Percentiles rank a stretch among this genome's conserved stretches.
Conservation (phyloP, 768 basidiomycete genomes). For the Calocera cornea region DNA sequence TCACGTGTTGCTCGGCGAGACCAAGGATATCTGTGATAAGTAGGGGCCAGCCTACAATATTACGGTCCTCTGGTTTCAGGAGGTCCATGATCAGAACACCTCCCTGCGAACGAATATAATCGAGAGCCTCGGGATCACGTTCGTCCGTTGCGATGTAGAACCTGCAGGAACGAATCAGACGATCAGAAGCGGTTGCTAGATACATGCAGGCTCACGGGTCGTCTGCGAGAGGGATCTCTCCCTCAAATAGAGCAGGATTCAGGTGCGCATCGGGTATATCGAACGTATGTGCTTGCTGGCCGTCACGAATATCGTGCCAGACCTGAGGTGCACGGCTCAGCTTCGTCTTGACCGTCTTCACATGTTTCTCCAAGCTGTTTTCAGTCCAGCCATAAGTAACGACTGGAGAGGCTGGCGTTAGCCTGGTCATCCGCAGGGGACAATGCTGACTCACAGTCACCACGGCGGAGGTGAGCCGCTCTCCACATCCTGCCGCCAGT, state of each 20-base stretch:
- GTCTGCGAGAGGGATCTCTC: constrained; percentile 8
- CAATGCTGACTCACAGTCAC: constrained; percentile 26
- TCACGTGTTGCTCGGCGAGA: constrained; percentile 16
- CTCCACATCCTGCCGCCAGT: constrained; percentile 26
- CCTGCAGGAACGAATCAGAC: background rate
- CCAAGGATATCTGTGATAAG: constrained; percentile 18
- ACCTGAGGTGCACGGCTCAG: constrained; percentile 20
- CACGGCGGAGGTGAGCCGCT: constrained; percentile 33
- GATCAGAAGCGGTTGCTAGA: background rate
- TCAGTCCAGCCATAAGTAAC: constrained; percentile 28
- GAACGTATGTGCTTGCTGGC: background rate
- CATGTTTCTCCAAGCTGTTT: constrained; percentile 25
- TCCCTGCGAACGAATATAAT: constrained; percentile 27
- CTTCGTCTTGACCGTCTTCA: constrained; percentile 23
- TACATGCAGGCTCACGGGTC: constrained; percentile 9
- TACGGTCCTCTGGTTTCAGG: constrained; percentile 29
- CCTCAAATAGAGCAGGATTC: constrained; percentile 8
- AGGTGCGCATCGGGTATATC: constrained; percentile 10
- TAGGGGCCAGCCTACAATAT: constrained; percentile 16
- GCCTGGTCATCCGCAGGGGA: background rate
- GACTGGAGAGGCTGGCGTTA: constrained; percentile 6
- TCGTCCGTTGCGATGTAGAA: constrained; percentile 29
- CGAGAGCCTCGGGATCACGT: constrained; percentile 25
- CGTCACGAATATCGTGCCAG: background rate
- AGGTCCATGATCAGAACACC: constrained; percentile 32